Conservation (phyloP, 2,329 filamentous ascomycete genomes). For the Aspergillus viridinutans region DNA sequence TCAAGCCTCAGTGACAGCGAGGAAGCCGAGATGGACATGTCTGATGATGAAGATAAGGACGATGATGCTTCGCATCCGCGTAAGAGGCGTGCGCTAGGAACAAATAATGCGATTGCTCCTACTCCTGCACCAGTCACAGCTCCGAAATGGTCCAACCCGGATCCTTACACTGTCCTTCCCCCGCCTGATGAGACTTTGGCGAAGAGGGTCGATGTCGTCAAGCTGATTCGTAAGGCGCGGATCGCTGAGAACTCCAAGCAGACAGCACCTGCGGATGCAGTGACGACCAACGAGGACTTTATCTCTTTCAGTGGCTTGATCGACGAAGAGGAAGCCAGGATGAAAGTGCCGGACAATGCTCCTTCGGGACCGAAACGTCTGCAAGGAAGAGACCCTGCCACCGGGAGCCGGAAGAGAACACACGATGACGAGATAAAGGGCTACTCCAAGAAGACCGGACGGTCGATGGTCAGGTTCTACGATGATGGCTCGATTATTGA, state of each 20-base stretch:
- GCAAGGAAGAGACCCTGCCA: slow-evolving; percentile 38
- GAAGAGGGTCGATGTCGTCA: slow-evolving; percentile 83
- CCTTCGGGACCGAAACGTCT: slow-evolving; percentile 33
- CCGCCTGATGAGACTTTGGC: slow-evolving; percentile 67
- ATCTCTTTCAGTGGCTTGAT: slow-evolving; percentile 76
- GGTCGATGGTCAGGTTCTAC: slow-evolving; percentile 49
- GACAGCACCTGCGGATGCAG: slow-evolving; percentile 50
- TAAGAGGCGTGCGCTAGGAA: slow-evolving; percentile 34
- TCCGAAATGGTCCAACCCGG: slow-evolving; percentile 93
- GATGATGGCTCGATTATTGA: slow-evolving; percentile 48
- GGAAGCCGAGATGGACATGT: slow-evolving; percentile 44
- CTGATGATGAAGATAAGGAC: slow-evolving; percentile 36
- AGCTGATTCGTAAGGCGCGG: slow-evolving; percentile 85
- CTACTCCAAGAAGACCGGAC: slow-evolving; percentile 50
- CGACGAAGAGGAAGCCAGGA: slow-evolving; percentile 42
- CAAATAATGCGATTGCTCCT: slow-evolving; percentile 14
- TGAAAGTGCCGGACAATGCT: slow-evolving; percentile 32
- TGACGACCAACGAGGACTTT: slow-evolving; percentile 68
- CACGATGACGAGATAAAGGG: slow-evolving; percentile 64
- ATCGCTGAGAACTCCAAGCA: slow-evolving; percentile 50
- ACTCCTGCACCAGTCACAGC: slow-evolving; percentile 27
- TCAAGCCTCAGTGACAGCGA: slow-evolving; percentile 44
- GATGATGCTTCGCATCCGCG: slow-evolving; percentile 32
- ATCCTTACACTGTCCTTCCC: slow-evolving; percentile 84
- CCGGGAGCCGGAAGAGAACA: slow-evolving; percentile 71